Evolutionary conservation across 179 eudicot genomes (phyloP).

Genomic region (Spergularia azorica): DNA sequence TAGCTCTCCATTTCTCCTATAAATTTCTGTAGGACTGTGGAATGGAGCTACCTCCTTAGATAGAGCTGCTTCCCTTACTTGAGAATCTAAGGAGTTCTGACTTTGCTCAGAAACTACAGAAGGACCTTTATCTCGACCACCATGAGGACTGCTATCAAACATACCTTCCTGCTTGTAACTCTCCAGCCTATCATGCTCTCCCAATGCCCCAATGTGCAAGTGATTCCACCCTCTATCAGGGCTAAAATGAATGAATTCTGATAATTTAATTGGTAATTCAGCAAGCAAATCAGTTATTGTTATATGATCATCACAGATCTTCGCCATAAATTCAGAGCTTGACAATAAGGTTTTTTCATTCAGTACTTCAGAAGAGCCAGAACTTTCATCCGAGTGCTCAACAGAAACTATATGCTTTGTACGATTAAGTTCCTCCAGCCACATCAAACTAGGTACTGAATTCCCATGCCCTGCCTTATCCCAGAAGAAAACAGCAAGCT

Average conservation of each 20-base stretch:
- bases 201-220: constrained; percentile 41
- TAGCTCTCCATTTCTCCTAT: constrained; percentile 79
- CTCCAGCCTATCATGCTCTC: constrained; percentile 51
- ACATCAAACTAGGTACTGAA: constrained; percentile 33
- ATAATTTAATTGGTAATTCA: constrained; percentile 44
- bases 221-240: constrained; percentile 63
- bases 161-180: constrained; percentile 51
- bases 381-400: constrained; percentile 32
- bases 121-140: constrained; percentile 46
- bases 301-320: constrained; percentile 47
- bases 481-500: constrained; percentile 57
- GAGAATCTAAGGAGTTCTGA: constrained; percentile 42
- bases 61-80: constrained; percentile 31
- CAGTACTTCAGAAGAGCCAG: constrained; percentile 28
- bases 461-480: constrained; percentile 49
- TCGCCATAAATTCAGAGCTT: constrained; percentile 48
- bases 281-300: constrained; percentile 45
- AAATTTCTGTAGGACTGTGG: constrained; percentile 70
- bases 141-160: constrained; percentile 38
- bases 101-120: constrained; percentile 44
- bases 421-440: constrained; percentile 46
- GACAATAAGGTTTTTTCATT: constrained; percentile 33
- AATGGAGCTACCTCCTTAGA: constrained; percentile 46
- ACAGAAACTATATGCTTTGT: constrained; percentile 26
- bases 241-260: constrained; percentile 46